Evolutionary conservation across 257 asterid genomes (phyloP), one percentile per base, ranked within the genome.

Genomic region (Thymus mandschuricus): DNA sequence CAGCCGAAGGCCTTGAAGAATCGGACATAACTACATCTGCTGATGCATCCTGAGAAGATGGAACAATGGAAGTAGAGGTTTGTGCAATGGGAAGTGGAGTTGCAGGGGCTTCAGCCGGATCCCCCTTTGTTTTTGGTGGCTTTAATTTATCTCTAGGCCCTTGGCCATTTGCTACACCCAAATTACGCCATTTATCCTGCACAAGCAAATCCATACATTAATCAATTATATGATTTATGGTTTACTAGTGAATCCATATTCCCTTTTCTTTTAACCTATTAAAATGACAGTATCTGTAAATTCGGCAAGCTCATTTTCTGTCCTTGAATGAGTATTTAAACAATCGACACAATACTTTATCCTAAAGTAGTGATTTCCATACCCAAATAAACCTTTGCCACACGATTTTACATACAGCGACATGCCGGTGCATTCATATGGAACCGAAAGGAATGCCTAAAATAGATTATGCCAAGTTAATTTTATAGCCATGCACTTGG

Each of bases 151-250:
- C 97, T 80, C 92, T 84, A 29, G 95, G 81, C 3, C 81, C 86
- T 79, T 77, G 86, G 45, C 91, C 97, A 76, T 73, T 89, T 57
- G 96, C 94, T 61, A 87, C 96, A 70, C 86, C 86, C 86, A 94
- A 82, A 76, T 94, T 94, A 71, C 99, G 78, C 98, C 98, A 95
- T 81, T 95, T 95, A 82, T 95, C 98, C 99, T 91, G 78, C n/a
- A 31, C 7, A 64, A 80, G 56, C 67, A 77, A 21, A 61, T 46
- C 57, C 62, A 27, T 10, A 7, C 5, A 45, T 9, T 61, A 48
- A 55, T 30, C 10, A 76, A 21, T 52, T 59, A 51, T 49, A 60
- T 34, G 31, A 9, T 43, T 55, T 65, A 43, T 55, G 50, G 28
- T 58, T 27, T n/a, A 63, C 30, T 27, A 30, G 66, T 13, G 38